These are phyloP conservation scores for Fallopia convolvulus DNA, from an alignment of 148 eudicot species.

Conservation along the genomic window DNA sequence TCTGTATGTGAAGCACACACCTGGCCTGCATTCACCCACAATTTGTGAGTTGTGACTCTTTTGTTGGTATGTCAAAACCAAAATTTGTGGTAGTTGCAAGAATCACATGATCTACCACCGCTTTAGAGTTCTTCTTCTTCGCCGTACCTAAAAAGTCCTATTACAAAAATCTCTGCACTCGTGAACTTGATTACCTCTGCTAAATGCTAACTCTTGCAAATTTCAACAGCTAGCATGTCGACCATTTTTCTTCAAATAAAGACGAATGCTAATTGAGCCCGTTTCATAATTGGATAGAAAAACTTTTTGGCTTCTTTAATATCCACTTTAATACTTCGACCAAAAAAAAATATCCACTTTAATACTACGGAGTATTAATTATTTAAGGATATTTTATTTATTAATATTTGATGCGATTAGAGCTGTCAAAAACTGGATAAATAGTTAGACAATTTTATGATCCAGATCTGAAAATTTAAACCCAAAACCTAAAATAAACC, in stretches of 20 bases:
- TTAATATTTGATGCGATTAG: too few relatives aligned
- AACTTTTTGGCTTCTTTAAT: neutral
- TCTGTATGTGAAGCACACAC: neutral
- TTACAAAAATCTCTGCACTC: neutral
- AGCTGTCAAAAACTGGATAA: too few relatives aligned
- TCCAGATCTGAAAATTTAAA: too few relatives aligned
- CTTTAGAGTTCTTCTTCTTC: neutral
- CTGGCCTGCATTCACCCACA: neutral
- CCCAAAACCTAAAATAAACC: too few relatives aligned
- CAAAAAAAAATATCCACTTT: too few relatives aligned
- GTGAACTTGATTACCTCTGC: neutral
- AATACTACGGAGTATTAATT: too few relatives aligned
- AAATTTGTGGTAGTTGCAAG: neutral
- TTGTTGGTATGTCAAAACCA: neutral
- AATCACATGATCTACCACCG: slow-evolving; percentile 2
- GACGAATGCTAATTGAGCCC: neutral
- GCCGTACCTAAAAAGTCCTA: neutral
- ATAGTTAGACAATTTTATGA: too few relatives aligned
- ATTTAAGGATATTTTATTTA: too few relatives aligned
- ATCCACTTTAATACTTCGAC: too few relatives aligned
- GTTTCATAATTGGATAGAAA: neutral
- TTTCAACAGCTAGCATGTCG: too few relatives aligned
- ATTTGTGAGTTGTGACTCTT: neutral
- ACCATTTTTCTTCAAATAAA: too few relatives aligned
- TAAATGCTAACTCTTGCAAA: too few relatives aligned